Conservation (phyloP, 768 basidiomycete genomes). For the Naganishia kalamii region DNA sequence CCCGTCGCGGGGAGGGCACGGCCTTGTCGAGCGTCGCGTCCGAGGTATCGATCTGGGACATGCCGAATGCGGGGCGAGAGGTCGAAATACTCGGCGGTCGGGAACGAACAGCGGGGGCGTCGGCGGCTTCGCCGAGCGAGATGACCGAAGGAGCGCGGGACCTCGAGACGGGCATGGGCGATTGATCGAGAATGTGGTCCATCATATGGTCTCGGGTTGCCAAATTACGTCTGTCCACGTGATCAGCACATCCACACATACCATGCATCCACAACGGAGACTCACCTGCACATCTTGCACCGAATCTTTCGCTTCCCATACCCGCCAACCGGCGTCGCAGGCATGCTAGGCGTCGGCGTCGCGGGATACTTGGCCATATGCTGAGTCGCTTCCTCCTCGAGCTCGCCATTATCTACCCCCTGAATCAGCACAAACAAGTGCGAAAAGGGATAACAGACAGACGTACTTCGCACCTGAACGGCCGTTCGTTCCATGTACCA, state of each 20-base stretch:
- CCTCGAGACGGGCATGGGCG: slow-evolving; percentile 31
- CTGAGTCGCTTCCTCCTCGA: slow-evolving; percentile 53
- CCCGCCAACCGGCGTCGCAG: slow-evolving; percentile 56
- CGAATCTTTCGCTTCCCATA: slow-evolving; percentile 63
- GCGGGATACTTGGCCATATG: slow-evolving; percentile 73
- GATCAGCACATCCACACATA: background rate
- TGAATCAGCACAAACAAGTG: background rate
- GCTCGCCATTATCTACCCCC: slow-evolving; percentile 59
- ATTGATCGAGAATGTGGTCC: slow-evolving; percentile 56
- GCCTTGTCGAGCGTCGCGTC: background rate
- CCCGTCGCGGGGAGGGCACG: background rate
- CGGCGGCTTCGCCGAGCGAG: slow-evolving; percentile 5
- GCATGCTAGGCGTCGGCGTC: slow-evolving; percentile 59
- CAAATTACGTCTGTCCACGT: slow-evolving; percentile 60
- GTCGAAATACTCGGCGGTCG: slow-evolving; percentile 3
- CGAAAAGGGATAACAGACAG: background rate
- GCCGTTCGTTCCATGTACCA: slow-evolving; percentile 75
- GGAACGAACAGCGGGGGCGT: background rate
- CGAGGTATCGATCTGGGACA: background rate
- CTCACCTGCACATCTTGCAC: slow-evolving; percentile 84
- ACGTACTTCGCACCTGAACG: slow-evolving; percentile 53
- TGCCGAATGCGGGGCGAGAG: background rate
- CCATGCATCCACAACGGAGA: background rate
- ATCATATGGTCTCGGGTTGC: slow-evolving; percentile 91
- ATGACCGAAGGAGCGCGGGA: slow-evolving; percentile 38